Evolutionary conservation across 441 rosid species (phyloP), one percentile per base, ranked within the genome.

Genomic region (Croton laevigatus): DNA sequence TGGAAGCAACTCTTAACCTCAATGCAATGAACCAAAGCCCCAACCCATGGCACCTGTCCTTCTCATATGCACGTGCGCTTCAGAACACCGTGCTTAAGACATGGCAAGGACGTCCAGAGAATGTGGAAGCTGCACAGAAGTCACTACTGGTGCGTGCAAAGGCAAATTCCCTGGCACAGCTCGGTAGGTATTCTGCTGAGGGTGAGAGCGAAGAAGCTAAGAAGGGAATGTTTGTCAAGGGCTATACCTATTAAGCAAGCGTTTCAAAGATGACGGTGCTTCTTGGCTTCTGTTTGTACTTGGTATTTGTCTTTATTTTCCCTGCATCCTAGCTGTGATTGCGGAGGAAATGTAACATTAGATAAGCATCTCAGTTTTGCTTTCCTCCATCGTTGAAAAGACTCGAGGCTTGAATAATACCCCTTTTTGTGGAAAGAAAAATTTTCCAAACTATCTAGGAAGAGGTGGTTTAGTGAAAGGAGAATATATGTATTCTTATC

Each of bases 31-130:
- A 95, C 90, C 98, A 93, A 73, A 84, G 83, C 77, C 97, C 97
- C 71, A 95, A 93, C 86, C 98, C 99, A 2, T 95, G 99, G 99
- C 99, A 91, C 12, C 94, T 95, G 59, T 95, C 99, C 62, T 95
- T 95, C 89, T 95, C 99, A 3, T 95, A 95, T 62, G 98, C 99
- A 36, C 95, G 98, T 45, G 99, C 98, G 11, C 82, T 95, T 66
- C 99, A 95, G 81, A 95, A 95, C 85, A 84, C 91, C 0, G 98
- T 91, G 81, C 92, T 95, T 14, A 95, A 91, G 88, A 88, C 98
- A 70, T 95, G 99, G 99, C 91, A 93, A 80, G 99, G 99, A 55
- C 82, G 20, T 1, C 91, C 93, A 0, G 97, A 95, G 78, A 95
- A 84, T 45, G 78, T 88, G 8, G 89, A 86, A 80, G 97, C 91